Conservation (phyloP, 176 grass and related monocot genomes). For the Oropetium thomaeum region DNA sequence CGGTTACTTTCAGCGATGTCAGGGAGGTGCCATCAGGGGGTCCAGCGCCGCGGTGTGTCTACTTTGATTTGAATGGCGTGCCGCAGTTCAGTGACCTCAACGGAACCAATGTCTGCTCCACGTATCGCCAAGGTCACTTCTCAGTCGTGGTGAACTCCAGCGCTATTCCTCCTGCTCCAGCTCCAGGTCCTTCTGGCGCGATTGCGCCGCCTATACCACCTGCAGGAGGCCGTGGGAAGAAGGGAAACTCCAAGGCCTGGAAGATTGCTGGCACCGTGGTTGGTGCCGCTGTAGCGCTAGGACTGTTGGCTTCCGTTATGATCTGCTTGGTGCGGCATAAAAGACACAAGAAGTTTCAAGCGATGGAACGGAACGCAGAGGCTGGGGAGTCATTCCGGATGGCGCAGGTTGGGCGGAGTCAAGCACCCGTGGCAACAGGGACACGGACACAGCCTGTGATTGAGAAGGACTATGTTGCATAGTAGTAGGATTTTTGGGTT, state of each 20-base stretch:
- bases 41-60: conserved; percentile 47
- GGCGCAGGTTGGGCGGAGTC: conserved; percentile 60
- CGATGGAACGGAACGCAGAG: conserved; percentile 69
- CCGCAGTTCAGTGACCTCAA: conserved; percentile 58
- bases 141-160: conserved; percentile 73
- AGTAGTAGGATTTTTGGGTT: not conserved
- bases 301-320: conserved; percentile 51
- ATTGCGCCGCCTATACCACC: conserved; percentile 14
- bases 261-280: conserved; percentile 55
- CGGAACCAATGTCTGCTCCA: conserved; percentile 49
- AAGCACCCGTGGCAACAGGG: conserved; percentile 55
- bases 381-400: conserved; percentile 66
- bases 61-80: conserved; percentile 52
- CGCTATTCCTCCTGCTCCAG: conserved; percentile 33
- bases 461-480: conserved; percentile 69
- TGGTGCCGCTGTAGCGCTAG: conserved; percentile 41
- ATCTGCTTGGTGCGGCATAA: conserved; percentile 38
- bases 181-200: conserved; percentile 29
- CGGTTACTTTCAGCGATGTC: conserved; percentile 49
- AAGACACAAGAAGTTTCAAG: conserved; percentile 44
- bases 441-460: conserved; percentile 74
- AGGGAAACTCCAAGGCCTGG: conserved; percentile 62
- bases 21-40: not conserved
- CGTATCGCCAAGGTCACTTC: conserved; percentile 64
- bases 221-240: not conserved